These are phyloP conservation scores for Kwoniella europaea DNA, from an alignment of 768 basidiomycete genomes.

Conservation along the genomic window DNA sequence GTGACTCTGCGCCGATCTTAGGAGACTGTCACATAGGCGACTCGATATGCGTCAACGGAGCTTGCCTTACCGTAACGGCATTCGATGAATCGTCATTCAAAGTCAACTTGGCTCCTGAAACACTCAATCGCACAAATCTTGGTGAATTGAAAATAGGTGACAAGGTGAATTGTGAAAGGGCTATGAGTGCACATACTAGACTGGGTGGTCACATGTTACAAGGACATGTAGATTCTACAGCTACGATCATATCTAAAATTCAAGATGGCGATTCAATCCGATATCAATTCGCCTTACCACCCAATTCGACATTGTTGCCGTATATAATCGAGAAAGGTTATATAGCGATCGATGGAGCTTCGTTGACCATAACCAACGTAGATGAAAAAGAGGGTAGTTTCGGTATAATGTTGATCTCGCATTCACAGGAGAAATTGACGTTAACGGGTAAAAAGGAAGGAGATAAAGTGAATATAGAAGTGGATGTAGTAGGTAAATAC, in stretches of 20 bases:
- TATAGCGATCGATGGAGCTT: constrained; percentile 90
- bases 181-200: constrained; percentile 85
- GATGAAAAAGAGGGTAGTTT: constrained; percentile 63
- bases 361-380: constrained; percentile 85
- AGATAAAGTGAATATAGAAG: constrained; percentile 89
- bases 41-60: constrained; percentile 69
- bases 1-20: constrained; percentile 72
- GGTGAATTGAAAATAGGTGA: constrained; percentile 79
- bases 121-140: constrained; percentile 84
- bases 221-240: constrained; percentile 94
- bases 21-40: constrained; percentile 91
- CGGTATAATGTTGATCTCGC: constrained; percentile 91
- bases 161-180: constrained; percentile 88
- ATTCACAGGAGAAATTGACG: constrained; percentile 87
- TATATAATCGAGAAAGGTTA: constrained; percentile 95
- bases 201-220: constrained; percentile 90
- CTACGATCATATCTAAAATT: constrained; percentile 68
- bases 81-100: constrained; percentile 83
- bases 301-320: constrained; percentile 66
- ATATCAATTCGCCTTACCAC: constrained; percentile 75
- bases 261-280: constrained; percentile 88
- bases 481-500: constrained; percentile 57
- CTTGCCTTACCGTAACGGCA: constrained; percentile 87
- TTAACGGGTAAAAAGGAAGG: constrained; percentile 76
- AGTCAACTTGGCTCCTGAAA: constrained; percentile 96